phyloP scores from a whole-genome alignment of 2,329 filamentous ascomycete genomes.

The Venturia nashicola region DNA sequence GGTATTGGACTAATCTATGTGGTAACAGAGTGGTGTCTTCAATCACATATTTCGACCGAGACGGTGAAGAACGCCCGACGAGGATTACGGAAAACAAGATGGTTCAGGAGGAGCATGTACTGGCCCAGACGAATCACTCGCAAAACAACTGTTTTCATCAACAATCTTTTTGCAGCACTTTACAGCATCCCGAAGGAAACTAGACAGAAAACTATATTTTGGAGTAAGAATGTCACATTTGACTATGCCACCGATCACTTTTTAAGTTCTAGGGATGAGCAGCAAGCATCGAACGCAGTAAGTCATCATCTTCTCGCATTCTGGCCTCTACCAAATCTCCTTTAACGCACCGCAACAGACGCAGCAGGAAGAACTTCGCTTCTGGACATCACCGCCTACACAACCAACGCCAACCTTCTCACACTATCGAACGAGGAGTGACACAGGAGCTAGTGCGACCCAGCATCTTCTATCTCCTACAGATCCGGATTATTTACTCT shows the following conservation, averaged over 20 bases:
- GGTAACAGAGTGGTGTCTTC: conserved; percentile 11
- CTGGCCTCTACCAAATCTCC: background rate
- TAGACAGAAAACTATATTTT: conserved; percentile 4
- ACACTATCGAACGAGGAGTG: background rate
- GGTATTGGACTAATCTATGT: conserved; percentile 9
- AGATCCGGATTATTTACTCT: background rate
- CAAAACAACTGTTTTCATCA: background rate
- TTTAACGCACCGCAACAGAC: background rate
- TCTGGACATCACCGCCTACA: background rate
- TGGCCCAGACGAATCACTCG: background rate
- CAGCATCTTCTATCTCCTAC: background rate
- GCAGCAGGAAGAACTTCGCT: background rate
- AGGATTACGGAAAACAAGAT: conserved; percentile 6
- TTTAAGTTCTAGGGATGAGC: background rate
- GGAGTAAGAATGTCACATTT: conserved; percentile 1
- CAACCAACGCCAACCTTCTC: background rate
- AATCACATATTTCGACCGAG: conserved; percentile 8
- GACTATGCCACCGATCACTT: background rate
- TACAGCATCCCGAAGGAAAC: background rate
- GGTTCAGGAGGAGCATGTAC: conserved; percentile 7
- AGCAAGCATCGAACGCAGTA: background rate
- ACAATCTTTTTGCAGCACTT: background rate
- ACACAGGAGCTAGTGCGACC: background rate
- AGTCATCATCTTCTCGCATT: background rate
- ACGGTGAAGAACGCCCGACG: conserved; percentile 5